Evolutionary conservation across 495 filamentous ascomycete genomes (phyloP).

Genomic region (Neurospora hispaniola): DNA sequence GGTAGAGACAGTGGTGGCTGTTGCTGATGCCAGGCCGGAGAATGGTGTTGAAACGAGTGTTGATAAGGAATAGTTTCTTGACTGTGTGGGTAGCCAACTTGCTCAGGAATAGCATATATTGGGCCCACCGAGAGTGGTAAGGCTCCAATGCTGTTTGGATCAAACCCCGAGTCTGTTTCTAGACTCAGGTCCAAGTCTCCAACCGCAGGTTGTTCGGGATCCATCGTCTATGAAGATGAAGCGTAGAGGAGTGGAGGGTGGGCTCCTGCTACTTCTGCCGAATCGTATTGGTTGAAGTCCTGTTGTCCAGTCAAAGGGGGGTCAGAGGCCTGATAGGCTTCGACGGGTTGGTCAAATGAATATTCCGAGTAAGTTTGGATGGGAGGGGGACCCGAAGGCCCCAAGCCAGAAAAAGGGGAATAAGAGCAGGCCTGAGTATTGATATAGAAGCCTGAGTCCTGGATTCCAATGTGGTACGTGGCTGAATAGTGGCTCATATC

Average conservation of each 20-base stretch:
- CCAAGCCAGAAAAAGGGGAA: background rate
- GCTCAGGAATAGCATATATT: background rate
- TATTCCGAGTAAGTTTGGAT: background rate
- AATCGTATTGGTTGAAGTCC: background rate
- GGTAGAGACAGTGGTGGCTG: background rate
- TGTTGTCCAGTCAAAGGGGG: background rate
- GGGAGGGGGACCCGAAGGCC: background rate
- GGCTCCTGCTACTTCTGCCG: background rate
- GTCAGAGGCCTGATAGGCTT: background rate
- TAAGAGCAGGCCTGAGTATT: background rate
- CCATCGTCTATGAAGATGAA: background rate
- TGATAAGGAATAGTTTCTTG: background rate
- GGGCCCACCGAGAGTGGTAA: background rate
- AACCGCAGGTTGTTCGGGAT: background rate
- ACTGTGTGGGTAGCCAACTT: background rate
- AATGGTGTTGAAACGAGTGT: background rate
- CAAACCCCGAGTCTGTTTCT: background rate
- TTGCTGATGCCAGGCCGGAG: background rate
- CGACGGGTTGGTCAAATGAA: background rate
- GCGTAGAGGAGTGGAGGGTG: background rate
- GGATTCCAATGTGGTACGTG: background rate
- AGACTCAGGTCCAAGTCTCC: background rate
- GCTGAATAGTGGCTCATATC: background rate
- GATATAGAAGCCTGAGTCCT: background rate
- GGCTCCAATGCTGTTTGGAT: background rate